Evolutionary conservation across 164 flowering plant species (phyloP).

Genomic region (Chloranthus sessilifolius): DNA sequence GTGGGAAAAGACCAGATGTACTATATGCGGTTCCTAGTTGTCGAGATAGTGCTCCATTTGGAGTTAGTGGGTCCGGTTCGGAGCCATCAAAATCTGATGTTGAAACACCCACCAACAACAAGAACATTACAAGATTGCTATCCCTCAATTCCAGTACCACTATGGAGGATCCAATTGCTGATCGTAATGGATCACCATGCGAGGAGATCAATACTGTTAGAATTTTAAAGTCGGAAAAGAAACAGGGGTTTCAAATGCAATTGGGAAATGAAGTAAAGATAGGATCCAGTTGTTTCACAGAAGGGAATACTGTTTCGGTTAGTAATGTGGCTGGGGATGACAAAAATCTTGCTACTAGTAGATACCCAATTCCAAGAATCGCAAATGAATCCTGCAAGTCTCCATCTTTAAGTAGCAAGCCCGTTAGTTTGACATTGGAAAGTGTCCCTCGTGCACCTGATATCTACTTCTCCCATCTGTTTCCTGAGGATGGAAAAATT

Average conservation of each 20-base stretch:
- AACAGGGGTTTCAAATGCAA: neutral
- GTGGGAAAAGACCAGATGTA: slow-evolving; percentile 24
- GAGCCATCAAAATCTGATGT: slow-evolving; percentile 9
- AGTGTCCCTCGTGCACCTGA: slow-evolving; percentile 17
- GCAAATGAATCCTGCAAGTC: slow-evolving; percentile 7
- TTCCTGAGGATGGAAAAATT: slow-evolving; percentile 21
- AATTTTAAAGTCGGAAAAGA: slow-evolving; percentile 6
- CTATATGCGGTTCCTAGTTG: slow-evolving; percentile 14
- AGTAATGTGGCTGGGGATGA: slow-evolving; percentile 11
- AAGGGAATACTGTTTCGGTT: slow-evolving; percentile 10
- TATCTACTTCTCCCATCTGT: slow-evolving; percentile 10
- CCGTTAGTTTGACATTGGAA: slow-evolving; percentile 11
- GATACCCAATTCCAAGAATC: slow-evolving; percentile 9
- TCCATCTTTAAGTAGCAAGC: slow-evolving; percentile 7
- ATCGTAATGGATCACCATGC: slow-evolving; percentile 7
- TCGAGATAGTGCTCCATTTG: slow-evolving; percentile 4
- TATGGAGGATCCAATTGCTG: slow-evolving; percentile 5
- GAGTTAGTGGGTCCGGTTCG: slow-evolving; percentile 12
- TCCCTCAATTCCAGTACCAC: slow-evolving; percentile 3
- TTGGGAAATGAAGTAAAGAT: slow-evolving; percentile 7
- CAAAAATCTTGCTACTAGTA: slow-evolving; percentile 11
- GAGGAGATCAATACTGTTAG: slow-evolving; percentile 9
- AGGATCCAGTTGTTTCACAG: no score
- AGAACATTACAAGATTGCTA: neutral
- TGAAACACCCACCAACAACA: slow-evolving; percentile 10